A percentile compares a stretch with the other conserved stretches of the same genome.
phyloP scores from a whole-genome alignment of 2,329 filamentous ascomycete species.

The Xylogone sp. region DNA sequence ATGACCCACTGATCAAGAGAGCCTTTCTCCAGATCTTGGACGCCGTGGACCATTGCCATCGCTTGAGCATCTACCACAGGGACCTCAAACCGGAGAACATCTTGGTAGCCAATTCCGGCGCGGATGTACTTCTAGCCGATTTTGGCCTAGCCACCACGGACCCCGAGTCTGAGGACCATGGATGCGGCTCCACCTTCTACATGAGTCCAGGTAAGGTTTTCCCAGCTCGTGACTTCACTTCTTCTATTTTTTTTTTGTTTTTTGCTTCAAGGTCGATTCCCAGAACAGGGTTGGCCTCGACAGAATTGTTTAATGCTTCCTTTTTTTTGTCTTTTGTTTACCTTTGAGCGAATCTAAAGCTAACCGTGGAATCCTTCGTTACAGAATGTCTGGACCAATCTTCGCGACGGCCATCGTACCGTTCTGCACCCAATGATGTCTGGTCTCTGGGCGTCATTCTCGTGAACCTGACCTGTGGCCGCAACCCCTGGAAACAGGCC shows the following conservation, averaged over 20 bases:
- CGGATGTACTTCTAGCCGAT: slow-evolving; percentile 92
- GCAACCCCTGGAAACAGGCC: slow-evolving; percentile 98
- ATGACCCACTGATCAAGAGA: slow-evolving; percentile 81
- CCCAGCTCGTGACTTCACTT: slow-evolving; percentile 9
- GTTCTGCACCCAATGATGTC: slow-evolving; percentile 91
- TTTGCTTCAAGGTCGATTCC: neutral
- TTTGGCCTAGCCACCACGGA: slow-evolving; percentile 92
- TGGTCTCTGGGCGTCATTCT: slow-evolving; percentile 98
- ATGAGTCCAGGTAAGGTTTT: slow-evolving; percentile 89
- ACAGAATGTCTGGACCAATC: slow-evolving; percentile 85
- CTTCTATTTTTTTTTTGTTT: slow-evolving; percentile 7
- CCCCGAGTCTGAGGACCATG: slow-evolving; percentile 84
- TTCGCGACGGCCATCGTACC: slow-evolving; percentile 73
- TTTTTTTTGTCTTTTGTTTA: slow-evolving; percentile 1
- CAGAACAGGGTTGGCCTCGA: too few relatives aligned
- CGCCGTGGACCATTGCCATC: slow-evolving; percentile 94
- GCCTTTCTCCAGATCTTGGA: slow-evolving; percentile 95
- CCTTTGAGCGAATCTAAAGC: slow-evolving; percentile 9
- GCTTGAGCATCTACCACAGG: slow-evolving; percentile 89
- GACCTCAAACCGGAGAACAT: slow-evolving; percentile 99
- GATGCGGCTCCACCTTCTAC: slow-evolving; percentile 97
- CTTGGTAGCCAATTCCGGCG: slow-evolving; percentile 81
- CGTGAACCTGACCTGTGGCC: slow-evolving; percentile 94
- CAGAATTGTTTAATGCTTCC: too few relatives aligned
- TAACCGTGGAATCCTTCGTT: slow-evolving; percentile 25